Evolutionary conservation across 306 rosid genomes (phyloP).

Genomic region (Gynostemma pentaphyllum): DNA sequence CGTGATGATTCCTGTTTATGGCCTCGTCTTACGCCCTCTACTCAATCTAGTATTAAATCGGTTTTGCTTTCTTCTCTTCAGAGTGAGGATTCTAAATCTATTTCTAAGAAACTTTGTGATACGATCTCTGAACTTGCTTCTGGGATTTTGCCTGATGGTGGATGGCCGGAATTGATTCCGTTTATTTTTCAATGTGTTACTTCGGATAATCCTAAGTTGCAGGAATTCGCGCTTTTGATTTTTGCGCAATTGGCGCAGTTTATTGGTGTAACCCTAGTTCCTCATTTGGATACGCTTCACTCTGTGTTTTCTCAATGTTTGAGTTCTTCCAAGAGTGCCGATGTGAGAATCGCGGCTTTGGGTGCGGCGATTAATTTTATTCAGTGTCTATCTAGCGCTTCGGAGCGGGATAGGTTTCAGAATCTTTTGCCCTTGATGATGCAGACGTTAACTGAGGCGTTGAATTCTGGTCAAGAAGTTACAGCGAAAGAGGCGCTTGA

Average conservation of each 20-base stretch:
- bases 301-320: constrained; percentile 60
- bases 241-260: constrained; percentile 89
- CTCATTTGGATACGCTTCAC: constrained; percentile 69
- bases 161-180: constrained; percentile 83
- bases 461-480: constrained; percentile 80
- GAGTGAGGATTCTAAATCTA: constrained; percentile 55
- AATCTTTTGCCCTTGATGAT: constrained; percentile 90
- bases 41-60: constrained; percentile 66
- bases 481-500: constrained; percentile 94
- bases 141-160: constrained; percentile 72
- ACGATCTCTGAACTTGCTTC: constrained; percentile 91
- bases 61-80: constrained; percentile 65
- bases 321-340: constrained; percentile 31
- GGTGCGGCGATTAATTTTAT: constrained; percentile 90
- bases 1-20: constrained; percentile 83
- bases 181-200: constrained; percentile 89
- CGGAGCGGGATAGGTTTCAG: constrained; percentile 81
- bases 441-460: constrained; percentile 72
- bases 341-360: constrained; percentile 75
- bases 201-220: constrained; percentile 60
- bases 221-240: constrained; percentile 71
- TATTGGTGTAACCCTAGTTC: constrained; percentile 69
- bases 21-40: constrained; percentile 57
- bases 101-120: constrained; percentile 77
- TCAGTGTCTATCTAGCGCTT: constrained; percentile 67